A percentile compares a stretch with the other conserved stretches of the same genome.
These are phyloP conservation scores for Halocafeteria seosinensis DNA, from an alignment of 108 stramenopile genomes.

Conservation along the genomic window DNA sequence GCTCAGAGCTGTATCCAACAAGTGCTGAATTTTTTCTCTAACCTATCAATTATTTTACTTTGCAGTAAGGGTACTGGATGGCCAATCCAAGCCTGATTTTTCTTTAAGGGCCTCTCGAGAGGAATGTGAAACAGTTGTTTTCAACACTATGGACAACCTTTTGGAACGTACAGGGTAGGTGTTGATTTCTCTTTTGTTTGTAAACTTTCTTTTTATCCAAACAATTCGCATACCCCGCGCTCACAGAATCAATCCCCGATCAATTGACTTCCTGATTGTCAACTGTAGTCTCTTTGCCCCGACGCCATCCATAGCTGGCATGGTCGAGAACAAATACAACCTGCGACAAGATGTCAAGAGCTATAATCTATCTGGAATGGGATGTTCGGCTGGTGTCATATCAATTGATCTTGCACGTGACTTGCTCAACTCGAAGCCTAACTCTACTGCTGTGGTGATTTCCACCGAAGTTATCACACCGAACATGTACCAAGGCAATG, in stretches of 20 bases:
- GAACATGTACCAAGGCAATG: conserved; percentile 85
- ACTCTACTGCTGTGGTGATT: conserved; percentile 62
- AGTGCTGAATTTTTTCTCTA: too few species aligned
- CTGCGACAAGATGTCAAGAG: conserved; percentile 66
- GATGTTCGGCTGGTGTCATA: conserved; percentile 82
- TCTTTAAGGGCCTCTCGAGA: conserved; percentile 66
- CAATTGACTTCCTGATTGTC: conserved; percentile 83
- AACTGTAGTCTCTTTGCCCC: conserved; percentile 93
- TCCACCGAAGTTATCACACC: conserved; percentile 89
- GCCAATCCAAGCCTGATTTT: conserved; percentile 47
- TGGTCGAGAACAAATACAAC: conserved; percentile 74
- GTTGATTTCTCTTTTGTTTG: too few species aligned
- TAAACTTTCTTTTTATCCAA: too few species aligned
- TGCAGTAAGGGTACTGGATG: too few species aligned
- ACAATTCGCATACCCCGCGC: too few species aligned
- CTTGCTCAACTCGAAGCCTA: conserved; percentile 51
- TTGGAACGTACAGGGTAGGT: conserved; percentile 65
- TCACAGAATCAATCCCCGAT: conserved; percentile 58
- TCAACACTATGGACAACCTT: conserved; percentile 67
- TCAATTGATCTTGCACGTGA: conserved; percentile 71
- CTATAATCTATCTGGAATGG: conserved; percentile 90
- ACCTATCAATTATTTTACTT: too few species aligned
- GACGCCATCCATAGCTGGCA: conserved; percentile 84
- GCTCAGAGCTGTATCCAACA: too few species aligned
- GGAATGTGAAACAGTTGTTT: conserved; percentile 80